Evolutionary conservation across 495 filamentous ascomycete genomes (phyloP).

Genomic region (Daldinia childiae): DNA sequence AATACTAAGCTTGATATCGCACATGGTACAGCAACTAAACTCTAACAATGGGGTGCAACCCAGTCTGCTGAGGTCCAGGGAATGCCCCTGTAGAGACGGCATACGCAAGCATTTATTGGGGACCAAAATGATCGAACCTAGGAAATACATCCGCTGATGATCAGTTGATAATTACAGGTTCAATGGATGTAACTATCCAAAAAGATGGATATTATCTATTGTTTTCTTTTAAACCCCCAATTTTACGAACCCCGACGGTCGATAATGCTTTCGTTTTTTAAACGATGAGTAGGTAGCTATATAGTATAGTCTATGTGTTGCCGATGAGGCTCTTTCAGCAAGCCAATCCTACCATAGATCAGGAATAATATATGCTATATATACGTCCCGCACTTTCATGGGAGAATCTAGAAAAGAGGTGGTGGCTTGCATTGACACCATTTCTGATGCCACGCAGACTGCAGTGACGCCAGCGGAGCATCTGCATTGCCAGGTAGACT

Average conservation of each 20-base stretch:
- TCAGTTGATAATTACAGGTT: background rate
- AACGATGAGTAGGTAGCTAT: background rate
- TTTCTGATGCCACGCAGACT: conserved; percentile 36
- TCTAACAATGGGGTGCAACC: conserved; percentile 41
- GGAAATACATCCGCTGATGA: conserved; percentile 29
- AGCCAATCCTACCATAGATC: conserved; percentile 23
- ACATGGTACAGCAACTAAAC: conserved; percentile 16
- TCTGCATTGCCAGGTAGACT: conserved; percentile 39
- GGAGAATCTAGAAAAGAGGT: conserved; percentile 13
- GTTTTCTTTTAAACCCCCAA: background rate
- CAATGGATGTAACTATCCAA: background rate
- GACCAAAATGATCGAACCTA: conserved; percentile 28
- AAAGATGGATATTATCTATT: background rate
- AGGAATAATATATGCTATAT: conserved; percentile 19
- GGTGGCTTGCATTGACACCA: conserved; percentile 40
- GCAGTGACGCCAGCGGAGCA: conserved; percentile 35
- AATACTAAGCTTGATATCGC: background rate
- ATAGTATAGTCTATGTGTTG: conserved; percentile 5
- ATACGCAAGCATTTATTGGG: conserved; percentile 37
- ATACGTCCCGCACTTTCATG: conserved; percentile 7
- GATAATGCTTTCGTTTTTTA: background rate
- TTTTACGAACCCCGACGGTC: conserved; percentile 2
- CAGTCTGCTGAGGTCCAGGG: conserved; percentile 23
- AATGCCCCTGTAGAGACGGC: conserved; percentile 33
- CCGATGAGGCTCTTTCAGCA: conserved; percentile 39